Base-by-base conservation (phyloP, 2,329 filamentous ascomycete genomes). In the Trichoderma sp. region DNA sequence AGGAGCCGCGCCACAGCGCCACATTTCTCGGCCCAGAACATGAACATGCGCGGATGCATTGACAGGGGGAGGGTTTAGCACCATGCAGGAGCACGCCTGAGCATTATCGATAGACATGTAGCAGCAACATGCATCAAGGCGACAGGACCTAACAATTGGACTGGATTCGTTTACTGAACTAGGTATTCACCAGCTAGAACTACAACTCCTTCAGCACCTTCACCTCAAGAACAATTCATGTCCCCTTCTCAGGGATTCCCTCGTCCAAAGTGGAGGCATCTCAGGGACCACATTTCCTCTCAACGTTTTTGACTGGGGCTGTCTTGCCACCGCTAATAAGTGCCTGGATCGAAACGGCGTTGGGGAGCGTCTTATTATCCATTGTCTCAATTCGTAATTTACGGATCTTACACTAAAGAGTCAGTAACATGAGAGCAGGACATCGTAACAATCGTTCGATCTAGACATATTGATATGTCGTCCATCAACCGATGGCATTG, bases 1-100 rank as follows among this genome's bases (percentile, higher is more conserved):
- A 8, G 55, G 53, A 63, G 36, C 17, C 13, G 63, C 63, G 69
- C 70, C 70, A 71, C 70, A 68, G 61, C 64, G 64, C 70, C 70
- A 68, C 70, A 68, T 43, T 61, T 58, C 28, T 30, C 17, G 59
- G 55, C 66, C 15, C 26, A 12, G 55, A 12, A 59, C 28, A 32
- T n/a, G n/a, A n/a, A 53, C 47, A 50, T 0, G 20, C n/a, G 20
- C 47, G 11, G 47, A 50, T 50, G 47, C 47, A 50, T 13, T 13
- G 20, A 53, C 43, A 50, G 43, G 43, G 43, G 20, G 20, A 3
- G 20, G 23, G 47, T 53, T 20, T 50, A 53, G 23, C 26, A 58
- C 8, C 55, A 17, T 6, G 58, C 30, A 26, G 34, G 12, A n/a
- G 34, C 34, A 36, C 34, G 13, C 0, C 13, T 6, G 34, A 36